These are phyloP conservation scores for Puya raimondii DNA, from an alignment of 176 grass and related monocot genomes.

Conservation along the genomic window DNA sequence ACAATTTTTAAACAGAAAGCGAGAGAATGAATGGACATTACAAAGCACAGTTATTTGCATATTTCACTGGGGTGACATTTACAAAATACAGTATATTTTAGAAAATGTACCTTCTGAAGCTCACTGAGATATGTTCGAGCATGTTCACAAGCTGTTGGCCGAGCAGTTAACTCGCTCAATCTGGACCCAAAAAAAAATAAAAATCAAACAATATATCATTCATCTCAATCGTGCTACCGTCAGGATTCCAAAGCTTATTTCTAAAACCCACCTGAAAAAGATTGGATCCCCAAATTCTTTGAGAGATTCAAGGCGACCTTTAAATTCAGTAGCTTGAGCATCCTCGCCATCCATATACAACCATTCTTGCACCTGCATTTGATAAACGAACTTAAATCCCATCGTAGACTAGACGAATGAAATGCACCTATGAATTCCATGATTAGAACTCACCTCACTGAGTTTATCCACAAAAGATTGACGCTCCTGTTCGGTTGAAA, in stretches of 20 bases:
- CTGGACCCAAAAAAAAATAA: slow-evolving; percentile 43
- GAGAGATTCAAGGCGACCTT: slow-evolving; percentile 78
- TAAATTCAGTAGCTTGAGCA: slow-evolving; percentile 82
- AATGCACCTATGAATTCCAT: not conserved
- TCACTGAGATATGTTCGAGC: slow-evolving; percentile 66
- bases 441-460: slow-evolving; percentile 50
- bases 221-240: slow-evolving; percentile 7
- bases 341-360: slow-evolving; percentile 98
- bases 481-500: slow-evolving; percentile 88
- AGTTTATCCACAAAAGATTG: slow-evolving; percentile 72
- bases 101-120: slow-evolving; percentile 44
- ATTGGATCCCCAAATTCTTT: slow-evolving; percentile 82
- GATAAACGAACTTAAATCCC: slow-evolving; percentile 11
- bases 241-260: not conserved
- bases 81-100: not conserved
- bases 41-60: not conserved
- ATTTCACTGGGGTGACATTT: too few relatives aligned
- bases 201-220: slow-evolving; percentile 15
- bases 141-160: slow-evolving; percentile 66
- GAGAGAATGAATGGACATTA: not conserved
- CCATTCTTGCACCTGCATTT: slow-evolving; percentile 90
- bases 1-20: not conserved
- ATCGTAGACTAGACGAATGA: slow-evolving; percentile 6
- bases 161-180: slow-evolving; percentile 71
- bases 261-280: slow-evolving; percentile 65